phyloP scores from a whole-genome alignment of 768 basidiomycete genomes.

The Porpolomopsis calyptriformis region DNA sequence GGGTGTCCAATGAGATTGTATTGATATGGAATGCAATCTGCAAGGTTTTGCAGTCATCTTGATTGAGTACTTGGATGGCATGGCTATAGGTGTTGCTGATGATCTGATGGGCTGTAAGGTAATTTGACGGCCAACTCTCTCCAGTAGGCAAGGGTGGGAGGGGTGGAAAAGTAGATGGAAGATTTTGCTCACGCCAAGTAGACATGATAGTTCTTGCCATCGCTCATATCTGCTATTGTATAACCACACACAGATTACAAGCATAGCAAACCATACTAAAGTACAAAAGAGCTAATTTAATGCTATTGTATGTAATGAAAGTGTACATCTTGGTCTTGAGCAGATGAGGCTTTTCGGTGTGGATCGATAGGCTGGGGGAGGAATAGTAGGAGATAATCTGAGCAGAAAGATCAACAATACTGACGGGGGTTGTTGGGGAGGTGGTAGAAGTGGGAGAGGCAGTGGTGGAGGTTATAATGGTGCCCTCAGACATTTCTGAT shows the following conservation, averaged over 20 bases:
- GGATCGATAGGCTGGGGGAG: slow-evolving; percentile 29
- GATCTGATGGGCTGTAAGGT: background rate
- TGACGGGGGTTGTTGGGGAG: slow-evolving; percentile 49
- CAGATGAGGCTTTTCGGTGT: slow-evolving; percentile 28
- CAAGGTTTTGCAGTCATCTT: slow-evolving; percentile 1
- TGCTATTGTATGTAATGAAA: no score
- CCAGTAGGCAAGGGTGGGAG: background rate
- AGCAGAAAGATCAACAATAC: slow-evolving; percentile 39
- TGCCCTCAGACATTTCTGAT: slow-evolving; percentile 91
- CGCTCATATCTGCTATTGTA: no score
- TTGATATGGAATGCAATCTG: background rate
- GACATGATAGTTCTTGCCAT: no score
- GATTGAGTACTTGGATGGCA: background rate
- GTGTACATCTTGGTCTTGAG: slow-evolving; percentile 57
- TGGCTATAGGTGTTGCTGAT: background rate
- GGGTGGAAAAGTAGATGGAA: background rate
- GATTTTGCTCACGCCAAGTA: no score
- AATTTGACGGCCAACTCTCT: slow-evolving; percentile 1
- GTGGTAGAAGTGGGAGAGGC: slow-evolving; percentile 53
- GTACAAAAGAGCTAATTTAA: no score
- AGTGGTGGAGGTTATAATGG: no score
- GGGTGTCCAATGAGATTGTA: background rate
- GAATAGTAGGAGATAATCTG: slow-evolving; percentile 36
- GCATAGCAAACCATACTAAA: no score
- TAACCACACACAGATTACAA: no score